phyloP scores from a whole-genome alignment of 805 yeast genomes.

The Candida nemodendra region DNA sequence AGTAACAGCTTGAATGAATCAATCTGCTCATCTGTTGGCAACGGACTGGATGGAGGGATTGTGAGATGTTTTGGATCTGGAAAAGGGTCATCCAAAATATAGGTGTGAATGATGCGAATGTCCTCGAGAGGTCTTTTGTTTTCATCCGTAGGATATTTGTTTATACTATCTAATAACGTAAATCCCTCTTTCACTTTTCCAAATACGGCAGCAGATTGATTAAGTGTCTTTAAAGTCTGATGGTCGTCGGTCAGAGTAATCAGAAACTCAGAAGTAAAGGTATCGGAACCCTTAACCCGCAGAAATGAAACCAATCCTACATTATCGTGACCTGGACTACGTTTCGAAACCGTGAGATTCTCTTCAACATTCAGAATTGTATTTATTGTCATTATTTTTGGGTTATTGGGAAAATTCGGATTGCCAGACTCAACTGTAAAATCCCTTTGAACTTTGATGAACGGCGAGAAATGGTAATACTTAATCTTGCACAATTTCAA shows the following conservation, averaged over 20 bases:
- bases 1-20: conserved; percentile 34
- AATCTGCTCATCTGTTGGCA: conserved; percentile 32
- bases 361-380: conserved; percentile 1
- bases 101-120: conserved; percentile 50
- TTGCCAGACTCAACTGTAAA: conserved; percentile 46
- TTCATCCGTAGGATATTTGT: conserved; percentile 38
- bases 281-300: background rate
- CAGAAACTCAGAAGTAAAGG: conserved; percentile 36
- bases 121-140: conserved; percentile 44
- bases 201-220: conserved; percentile 35
- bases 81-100: conserved; percentile 55
- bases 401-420: conserved; percentile 40
- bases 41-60: conserved; percentile 33
- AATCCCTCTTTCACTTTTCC: conserved; percentile 55
- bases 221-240: conserved; percentile 23
- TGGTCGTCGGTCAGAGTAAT: conserved; percentile 36
- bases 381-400: background rate
- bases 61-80: conserved; percentile 31
- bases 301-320: conserved; percentile 37
- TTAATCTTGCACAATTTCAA: conserved; percentile 52
- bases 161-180: conserved; percentile 44
- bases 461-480: conserved; percentile 52
- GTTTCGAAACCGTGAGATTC: conserved; percentile 17
- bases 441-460: conserved; percentile 42
- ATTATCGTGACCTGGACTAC: conserved; percentile 22